phyloP scores from a whole-genome alignment of 345 rosid genomes.

The Citrus unshiu region DNA sequence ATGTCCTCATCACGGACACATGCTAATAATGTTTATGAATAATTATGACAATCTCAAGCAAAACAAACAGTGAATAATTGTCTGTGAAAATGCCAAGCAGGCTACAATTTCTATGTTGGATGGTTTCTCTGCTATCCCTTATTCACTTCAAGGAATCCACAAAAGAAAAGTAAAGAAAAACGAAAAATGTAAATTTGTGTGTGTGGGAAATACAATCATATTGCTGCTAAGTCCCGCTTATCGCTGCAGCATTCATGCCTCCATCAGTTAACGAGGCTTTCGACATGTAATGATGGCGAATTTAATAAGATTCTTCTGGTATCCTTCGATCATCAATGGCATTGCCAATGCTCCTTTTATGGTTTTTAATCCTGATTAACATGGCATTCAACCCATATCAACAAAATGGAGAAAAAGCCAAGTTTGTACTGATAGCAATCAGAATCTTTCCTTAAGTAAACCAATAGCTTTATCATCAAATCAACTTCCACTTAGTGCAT shows the following conservation, averaged over 20 bases:
- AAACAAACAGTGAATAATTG: no score
- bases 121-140: background rate
- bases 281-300: conserved; percentile 72
- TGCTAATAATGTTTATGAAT: background rate
- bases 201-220: background rate
- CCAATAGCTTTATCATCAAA: background rate
- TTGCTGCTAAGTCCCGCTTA: background rate
- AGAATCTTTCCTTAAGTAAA: background rate
- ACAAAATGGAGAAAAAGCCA: background rate
- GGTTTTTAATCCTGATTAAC: conserved; percentile 58
- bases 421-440: background rate
- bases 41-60: background rate
- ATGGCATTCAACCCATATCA: conserved; percentile 1
- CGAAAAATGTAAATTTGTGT: background rate
- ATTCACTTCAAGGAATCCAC: background rate
- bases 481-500: background rate
- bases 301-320: conserved; percentile 77
- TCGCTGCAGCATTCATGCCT: background rate
- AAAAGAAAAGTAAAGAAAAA: no score
- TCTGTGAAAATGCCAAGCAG: background rate
- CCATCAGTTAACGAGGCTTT: conserved; percentile 39
- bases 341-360: conserved; percentile 81
- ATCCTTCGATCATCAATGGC: conserved; percentile 94
- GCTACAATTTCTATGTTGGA: no score
- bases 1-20: background rate